Evolutionary conservation across 257 asterid genomes (phyloP), one percentile per base, ranked within the genome.

Genomic region (Ophiorrhiza pumila): DNA sequence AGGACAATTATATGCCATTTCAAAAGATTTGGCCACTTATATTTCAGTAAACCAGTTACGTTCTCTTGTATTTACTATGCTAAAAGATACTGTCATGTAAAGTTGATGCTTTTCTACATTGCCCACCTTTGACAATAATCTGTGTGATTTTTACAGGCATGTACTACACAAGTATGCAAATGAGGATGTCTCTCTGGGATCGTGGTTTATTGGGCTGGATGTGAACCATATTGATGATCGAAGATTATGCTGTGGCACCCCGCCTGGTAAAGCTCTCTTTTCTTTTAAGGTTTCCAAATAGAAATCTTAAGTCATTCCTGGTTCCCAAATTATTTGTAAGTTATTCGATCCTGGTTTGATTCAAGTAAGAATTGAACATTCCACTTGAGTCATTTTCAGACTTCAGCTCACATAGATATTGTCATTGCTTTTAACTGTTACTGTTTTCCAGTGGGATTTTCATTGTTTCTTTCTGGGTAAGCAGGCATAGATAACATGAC

Each of bases 191-290:
- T 91, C 98, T 9, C 57, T 93, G 35, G 98, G 98, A 59, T 79
- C 98, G 25, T 93, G 98, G 98, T 93, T 93, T 71, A 91, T 93
- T 34, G 98, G 98, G 27, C 93, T 93, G 27, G 97, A 93, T 8
- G 98, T 93, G 41, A 83, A 72, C 12, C 98, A 93, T 25, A 71
- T 91, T 55, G 97, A 93, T 71, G 97, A 93, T 69, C 85, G 97
- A 22, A 84, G 98, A 85, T 68, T 93, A 81, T 93, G 98, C 62
- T 93, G 98, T 76, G 98, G 98, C 32, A 93, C 98, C 46, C 93
- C 89, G 3, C 96, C 98, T 0, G 95, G 98, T 93, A 85, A 79
- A 47, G 34, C 56, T 22, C 31, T 53, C 23, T 46, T 43, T 63
- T 73, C 15, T 39, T n/a, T 22, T 22, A 13, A 22, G 52, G 39